Evolutionary conservation across 805 yeast species (phyloP), one percentile per base, ranked within the genome.

Genomic region (Myxozyma melibiosi): DNA sequence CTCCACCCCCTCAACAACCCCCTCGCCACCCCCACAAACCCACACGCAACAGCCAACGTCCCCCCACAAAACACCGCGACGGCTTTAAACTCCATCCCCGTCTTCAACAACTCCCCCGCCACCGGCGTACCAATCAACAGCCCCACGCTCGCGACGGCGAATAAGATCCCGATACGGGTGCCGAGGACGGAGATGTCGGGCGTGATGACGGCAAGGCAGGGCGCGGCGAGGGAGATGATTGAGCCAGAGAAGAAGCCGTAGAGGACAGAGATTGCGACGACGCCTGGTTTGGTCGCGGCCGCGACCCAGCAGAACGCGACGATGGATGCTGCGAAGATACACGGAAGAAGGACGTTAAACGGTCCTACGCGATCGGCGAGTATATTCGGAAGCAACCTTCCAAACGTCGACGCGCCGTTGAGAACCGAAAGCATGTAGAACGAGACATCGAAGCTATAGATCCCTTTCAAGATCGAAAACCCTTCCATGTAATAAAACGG

Each of bases 151-250:
- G 85, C 83, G 5, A 77, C 65, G 6, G 79, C 73, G 40, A 88
- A 75, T 0, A 88, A 79, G 47, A 82, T 54, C 2, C 88, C 88
- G 89, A 88, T 86, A 11, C 73, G 54, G 7, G 66, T 65, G 4
- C 74, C 73, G 13, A 68, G 51, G 14, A 65, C 35, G 8, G 55
- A 45, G 33, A 68, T 39, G 46, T 67, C 60, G 0, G 63, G 51
- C 4, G 71, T 68, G 4, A 58, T 7, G 20, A 56, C 51, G 1
- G 70, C 68, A 1, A 70, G 57, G 25, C 68, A 53, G 1, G 71
- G 63, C 0, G 74, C 70, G 3, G 71, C 68, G 9, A 72, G 54
- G 6, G 72, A 68, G 18, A 71, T 69, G 7, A 67, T 46, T 1
- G 73, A 66, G 3, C 75, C 75, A 8, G 69, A 61, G 49, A 67